Percentiles rank a stretch among this genome's conserved stretches.
These are phyloP conservation scores for Arthrobotrys megalospora DNA, from an alignment of 2,329 filamentous ascomycete genomes.

Conservation along the genomic window DNA sequence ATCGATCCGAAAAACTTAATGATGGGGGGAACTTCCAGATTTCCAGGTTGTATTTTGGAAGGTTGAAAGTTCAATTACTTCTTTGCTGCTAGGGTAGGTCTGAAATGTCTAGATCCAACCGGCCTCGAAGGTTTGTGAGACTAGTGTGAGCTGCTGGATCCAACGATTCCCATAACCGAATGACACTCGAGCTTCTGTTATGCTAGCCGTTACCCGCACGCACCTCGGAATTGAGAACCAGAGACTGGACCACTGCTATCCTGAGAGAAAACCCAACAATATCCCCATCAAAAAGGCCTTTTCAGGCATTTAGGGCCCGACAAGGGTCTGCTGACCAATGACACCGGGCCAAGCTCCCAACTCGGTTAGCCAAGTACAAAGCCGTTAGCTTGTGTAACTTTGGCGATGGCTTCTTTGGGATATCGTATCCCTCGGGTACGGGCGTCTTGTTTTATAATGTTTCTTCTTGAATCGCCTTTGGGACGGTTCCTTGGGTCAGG, in stretches of 20 bases:
- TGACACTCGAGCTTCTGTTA: neutral
- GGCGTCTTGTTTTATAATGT: conserved; percentile 17
- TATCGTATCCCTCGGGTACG: conserved; percentile 5
- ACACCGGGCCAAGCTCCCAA: conserved; percentile 18
- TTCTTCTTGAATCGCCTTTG: neutral
- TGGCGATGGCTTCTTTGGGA: conserved; percentile 7
- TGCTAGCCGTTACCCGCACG: too few species aligned
- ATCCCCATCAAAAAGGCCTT: conserved; percentile 1
- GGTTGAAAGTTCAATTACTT: too few species aligned
- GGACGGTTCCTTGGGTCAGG: conserved; percentile 32
- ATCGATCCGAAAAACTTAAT: neutral
- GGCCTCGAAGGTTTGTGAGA: too few species aligned
- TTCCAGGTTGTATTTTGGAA: too few species aligned
- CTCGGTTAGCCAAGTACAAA: conserved; percentile 11
- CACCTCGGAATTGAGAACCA: neutral
- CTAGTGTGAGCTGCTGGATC: neutral
- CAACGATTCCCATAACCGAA: neutral
- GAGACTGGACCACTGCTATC: neutral
- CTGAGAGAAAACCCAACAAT: neutral
- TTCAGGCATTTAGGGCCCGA: conserved; percentile 1
- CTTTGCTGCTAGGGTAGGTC: too few species aligned
- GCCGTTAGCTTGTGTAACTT: conserved; percentile 46
- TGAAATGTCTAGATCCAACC: too few species aligned
- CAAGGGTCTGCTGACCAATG: conserved; percentile 37
- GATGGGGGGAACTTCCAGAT: neutral